Evolutionary conservation across 169 alveolate species (phyloP).

Genomic region (Pseudocohnilembus persalinus): DNA sequence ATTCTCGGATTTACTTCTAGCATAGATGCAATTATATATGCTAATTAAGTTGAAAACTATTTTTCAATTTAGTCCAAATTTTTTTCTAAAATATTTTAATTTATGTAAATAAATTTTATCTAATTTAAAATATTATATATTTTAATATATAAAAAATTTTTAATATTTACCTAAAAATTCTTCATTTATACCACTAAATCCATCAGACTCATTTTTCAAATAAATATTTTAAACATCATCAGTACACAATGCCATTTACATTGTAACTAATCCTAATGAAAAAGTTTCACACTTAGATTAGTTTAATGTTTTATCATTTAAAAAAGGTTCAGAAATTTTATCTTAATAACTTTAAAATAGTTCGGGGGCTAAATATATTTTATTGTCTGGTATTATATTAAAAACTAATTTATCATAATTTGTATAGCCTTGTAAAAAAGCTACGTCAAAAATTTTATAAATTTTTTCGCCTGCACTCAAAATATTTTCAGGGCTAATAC

Average conservation of each 20-base stretch:
- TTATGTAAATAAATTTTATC: no score
- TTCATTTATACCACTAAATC: neutral
- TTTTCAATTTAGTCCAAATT: neutral
- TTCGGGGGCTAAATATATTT: neutral
- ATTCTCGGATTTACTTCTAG: neutral
- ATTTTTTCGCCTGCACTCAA: neutral
- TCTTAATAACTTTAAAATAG: neutral
- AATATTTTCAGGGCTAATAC: neutral
- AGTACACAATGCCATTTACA: neutral
- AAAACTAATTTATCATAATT: no score
- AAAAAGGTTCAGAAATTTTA: neutral
- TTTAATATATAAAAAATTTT: no score
- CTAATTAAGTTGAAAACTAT: neutral
- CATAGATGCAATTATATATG: neutral
- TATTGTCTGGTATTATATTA: no score
- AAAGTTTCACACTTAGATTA: neutral
- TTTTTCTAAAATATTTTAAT: neutral
- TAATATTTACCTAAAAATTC: neutral
- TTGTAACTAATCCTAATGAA: neutral
- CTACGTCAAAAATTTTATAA: neutral
- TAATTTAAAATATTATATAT: no score
- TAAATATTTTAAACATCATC: neutral
- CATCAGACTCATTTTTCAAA: neutral
- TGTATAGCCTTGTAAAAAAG: neutral
- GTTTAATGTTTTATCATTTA: no score